phyloP scores from a whole-genome alignment of 768 basidiomycete genomes.

The Epithele typhae region DNA sequence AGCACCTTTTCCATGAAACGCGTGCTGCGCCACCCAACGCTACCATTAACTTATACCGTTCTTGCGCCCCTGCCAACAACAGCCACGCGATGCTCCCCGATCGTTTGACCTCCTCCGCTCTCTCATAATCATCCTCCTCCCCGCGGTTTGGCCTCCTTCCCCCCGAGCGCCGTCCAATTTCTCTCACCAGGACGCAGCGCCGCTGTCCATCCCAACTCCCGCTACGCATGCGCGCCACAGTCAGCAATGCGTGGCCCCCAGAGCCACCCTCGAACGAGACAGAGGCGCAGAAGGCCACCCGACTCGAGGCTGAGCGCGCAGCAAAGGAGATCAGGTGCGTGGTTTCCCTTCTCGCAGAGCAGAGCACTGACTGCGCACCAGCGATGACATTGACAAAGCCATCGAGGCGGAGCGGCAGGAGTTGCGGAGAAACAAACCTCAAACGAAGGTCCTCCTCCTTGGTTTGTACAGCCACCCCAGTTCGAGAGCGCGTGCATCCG shows the following conservation, averaged over 20 bases:
- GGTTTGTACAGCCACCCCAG: constrained; percentile 31
- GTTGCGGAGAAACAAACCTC: constrained; percentile 29
- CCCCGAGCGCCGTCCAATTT: no score
- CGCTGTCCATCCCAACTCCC: no score
- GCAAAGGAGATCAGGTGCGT: constrained; percentile 28
- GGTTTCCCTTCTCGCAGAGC: background rate
- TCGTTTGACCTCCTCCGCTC: background rate
- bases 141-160: no score
- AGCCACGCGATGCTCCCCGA: no score
- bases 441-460: constrained; percentile 48
- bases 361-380: constrained; percentile 17
- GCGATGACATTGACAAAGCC: constrained; percentile 50
- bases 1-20: constrained; percentile 6
- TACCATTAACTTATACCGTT: no score
- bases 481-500: background rate
- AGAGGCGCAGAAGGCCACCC: constrained; percentile 31
- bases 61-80: no score
- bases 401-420: constrained; percentile 45
- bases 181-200: no score
- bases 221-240: no score
- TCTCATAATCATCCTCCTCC: background rate
- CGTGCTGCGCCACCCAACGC: background rate
- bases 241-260: constrained; percentile 23
- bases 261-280: constrained; percentile 33
- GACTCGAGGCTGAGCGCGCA: constrained; percentile 40